Evolutionary conservation across 257 asterid genomes (phyloP).

Genomic region (Schizonepeta tenuifolia): DNA sequence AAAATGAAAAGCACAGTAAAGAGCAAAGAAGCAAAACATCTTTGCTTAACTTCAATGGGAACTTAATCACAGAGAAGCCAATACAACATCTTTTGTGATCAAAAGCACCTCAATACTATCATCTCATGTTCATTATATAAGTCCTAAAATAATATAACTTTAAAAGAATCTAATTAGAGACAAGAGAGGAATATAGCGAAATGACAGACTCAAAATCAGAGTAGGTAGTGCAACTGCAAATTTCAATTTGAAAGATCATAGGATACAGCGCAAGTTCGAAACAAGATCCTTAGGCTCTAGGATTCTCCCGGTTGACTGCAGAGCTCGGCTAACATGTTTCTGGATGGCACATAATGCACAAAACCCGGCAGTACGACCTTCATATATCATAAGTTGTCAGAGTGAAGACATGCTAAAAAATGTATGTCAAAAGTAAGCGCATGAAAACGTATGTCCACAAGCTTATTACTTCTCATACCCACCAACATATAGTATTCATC

Average conservation of each 20-base stretch:
- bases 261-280: constrained; percentile 95
- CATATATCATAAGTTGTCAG: constrained; percentile 40
- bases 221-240: constrained; percentile 3
- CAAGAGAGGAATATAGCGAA: background rate
- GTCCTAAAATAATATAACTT: background rate
- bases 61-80: constrained; percentile 5
- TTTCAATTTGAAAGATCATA: constrained; percentile 17
- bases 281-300: constrained; percentile 98
- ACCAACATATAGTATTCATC: background rate
- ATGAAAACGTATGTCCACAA: background rate
- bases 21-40: background rate
- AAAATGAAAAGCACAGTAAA: background rate
- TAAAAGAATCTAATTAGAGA: background rate
- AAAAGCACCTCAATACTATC: background rate
- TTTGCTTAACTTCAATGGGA: background rate
- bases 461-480: background rate
- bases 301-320: constrained; percentile 91
- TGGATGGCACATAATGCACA: constrained; percentile 99
- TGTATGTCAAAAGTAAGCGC: background rate
- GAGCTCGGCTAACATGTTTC: constrained; percentile 93
- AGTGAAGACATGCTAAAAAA: background rate
- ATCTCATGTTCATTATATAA: background rate
- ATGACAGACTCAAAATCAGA: background rate
- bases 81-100: background rate
- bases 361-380: constrained; percentile 91